Evolutionary conservation across 1,284 basidiomycete genomes (phyloP).

Genomic region (Hemileia vastatrix): DNA sequence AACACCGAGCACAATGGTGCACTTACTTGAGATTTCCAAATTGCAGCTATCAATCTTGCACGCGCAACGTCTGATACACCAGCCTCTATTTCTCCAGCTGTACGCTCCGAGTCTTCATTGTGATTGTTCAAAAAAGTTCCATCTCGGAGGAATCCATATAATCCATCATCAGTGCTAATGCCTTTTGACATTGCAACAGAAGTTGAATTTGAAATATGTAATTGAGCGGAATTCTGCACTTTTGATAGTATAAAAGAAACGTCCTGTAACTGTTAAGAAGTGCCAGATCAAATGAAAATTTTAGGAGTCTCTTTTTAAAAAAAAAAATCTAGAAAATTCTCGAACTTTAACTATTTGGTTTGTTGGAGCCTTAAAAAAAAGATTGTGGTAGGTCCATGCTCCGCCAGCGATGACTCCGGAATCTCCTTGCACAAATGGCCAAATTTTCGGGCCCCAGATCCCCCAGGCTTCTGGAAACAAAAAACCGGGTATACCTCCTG

Average conservation of each 20-base stretch:
- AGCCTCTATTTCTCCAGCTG: constrained; percentile 14
- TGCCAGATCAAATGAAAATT: neutral
- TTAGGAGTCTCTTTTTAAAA: neutral
- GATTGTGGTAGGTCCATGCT: constrained; percentile 1
- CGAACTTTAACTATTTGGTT: constrained; percentile 1
- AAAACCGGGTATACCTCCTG: constrained; percentile 20
- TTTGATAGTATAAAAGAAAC: constrained; percentile 10
- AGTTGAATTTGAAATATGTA: neutral
- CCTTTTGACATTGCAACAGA: constrained; percentile 1
- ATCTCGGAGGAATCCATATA: constrained; percentile 17
- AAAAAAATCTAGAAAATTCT: too few species aligned
- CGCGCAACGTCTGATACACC: constrained; percentile 11
- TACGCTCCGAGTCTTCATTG: constrained; percentile 4
- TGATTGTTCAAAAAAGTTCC: constrained; percentile 21
- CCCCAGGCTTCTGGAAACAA: constrained; percentile 2
- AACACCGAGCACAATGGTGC: too few species aligned
- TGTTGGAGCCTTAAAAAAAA: neutral
- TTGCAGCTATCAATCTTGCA: constrained; percentile 13
- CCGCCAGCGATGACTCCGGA: neutral
- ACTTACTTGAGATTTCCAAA: constrained; percentile 19
- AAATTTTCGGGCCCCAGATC: neutral
- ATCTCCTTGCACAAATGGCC: constrained; percentile 4
- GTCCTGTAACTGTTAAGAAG: constrained; percentile 12
- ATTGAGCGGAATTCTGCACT: constrained; percentile 9
- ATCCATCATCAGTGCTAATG: constrained; percentile 14